Evolutionary conservation across 176 grass and related monocot species (phyloP), one percentile per base, ranked within the genome.

Genomic region (Puya raimondii): DNA sequence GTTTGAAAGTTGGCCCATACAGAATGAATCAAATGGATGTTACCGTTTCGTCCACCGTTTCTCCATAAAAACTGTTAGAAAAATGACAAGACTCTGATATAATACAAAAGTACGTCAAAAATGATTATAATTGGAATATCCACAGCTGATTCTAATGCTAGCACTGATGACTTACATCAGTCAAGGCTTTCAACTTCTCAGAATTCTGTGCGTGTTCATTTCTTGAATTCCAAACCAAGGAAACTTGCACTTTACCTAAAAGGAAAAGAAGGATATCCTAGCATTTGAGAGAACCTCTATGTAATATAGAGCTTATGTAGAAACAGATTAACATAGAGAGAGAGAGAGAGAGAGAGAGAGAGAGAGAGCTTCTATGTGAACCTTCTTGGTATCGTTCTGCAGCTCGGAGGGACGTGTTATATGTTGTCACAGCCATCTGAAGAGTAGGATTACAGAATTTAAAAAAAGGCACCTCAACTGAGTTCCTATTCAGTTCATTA

Each of bases 1-100:
- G 93, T 97, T 71, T 92, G 89, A 87, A 97, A 97, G 77, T 97
- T 92, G 16, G 80, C 86, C 89, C 93, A 97, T 85, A 90, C 68
- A 48, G 93, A 97, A 80, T 97, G 93, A 27, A 97, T 83, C 54
- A 97, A 80, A 83, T 97, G 69, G 20, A 69, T 49, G 53, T 12
- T 83, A 79, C 84, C 80, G 54, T 47, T 87, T 59, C 84, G 74
- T 75, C 93, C 93, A 65, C 86, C 89, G 64, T 83, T 85, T 87
- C 52, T 85, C 89, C 89, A 92, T 71, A 92, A 83, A 73, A 87
- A 97, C 89, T 92, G 84, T 16, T 21, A 59, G 15, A 15, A 59
- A 59, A 4, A 59, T 17, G 13, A 59, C 20, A 13, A 59, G 15
- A 59, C 1, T 42, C 15, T 17, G 54, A 14, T 9, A 1, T 7